Base-by-base conservation (phyloP, 371 early-diverging fungal genomes). In the Funneliformis caledonium region DNA sequence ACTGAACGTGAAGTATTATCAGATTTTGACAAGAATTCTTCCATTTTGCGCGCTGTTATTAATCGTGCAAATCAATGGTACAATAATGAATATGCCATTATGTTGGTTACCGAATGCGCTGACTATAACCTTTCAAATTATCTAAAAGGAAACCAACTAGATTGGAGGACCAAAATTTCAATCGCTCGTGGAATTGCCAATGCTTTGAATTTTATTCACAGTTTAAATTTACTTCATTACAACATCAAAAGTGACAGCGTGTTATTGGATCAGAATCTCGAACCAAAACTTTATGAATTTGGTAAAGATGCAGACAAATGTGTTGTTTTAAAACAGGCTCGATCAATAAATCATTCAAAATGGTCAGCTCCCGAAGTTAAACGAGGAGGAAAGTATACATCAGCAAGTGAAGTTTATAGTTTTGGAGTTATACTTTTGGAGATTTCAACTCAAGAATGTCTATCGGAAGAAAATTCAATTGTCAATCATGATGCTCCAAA, bases 181-280 rank as follows among this genome's bases (percentile, higher is more conserved):
- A 72, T 72, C 12, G 48, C 72, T 52, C 56, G 50, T 72, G 72
- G 72, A 1, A 72, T 72, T 43, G 52, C 72, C 14, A 52, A 72
- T 16, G 72, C 50, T n/a, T 50, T 72, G 50, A 47, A 31, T 48
- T 43, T 31, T 50, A 6, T n/a, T 72, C 72, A 72, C 50, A 10
- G 50, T 48, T 26, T 26, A 48, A 22, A 50, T 6, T 48, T 42
- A 50, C 26, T 72, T 4, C 72, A 72, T 72, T 72, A 72, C 50
- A 50, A 72, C 6, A 7, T 72, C 14, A 72, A 12, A 31, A 72
- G 47, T 22, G 47, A 50, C 7, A 31, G 14, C 31, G n/a, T 72
- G 26, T 48, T 50, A 31, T 64, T 64, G 26, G 14, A 64, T 33
- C 31, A 64, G 4, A 64, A 64, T 26, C 33, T 64, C 12, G 31